Evolutionary conservation across 768 basidiomycete species (phyloP), one percentile per base, ranked within the genome.

Genomic region (Sutorius australiensis): DNA sequence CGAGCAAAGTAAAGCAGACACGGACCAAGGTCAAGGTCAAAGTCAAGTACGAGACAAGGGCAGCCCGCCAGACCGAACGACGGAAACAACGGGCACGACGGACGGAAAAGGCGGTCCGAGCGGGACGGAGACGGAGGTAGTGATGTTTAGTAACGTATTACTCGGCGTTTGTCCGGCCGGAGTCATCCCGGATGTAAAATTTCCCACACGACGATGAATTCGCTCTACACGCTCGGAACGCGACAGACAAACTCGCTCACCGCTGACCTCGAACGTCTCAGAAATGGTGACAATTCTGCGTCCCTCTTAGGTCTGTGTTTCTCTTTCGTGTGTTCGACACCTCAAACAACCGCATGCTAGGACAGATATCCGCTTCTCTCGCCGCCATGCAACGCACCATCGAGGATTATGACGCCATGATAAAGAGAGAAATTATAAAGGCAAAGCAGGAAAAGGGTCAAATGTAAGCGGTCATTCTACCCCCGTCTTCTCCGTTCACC

Each of bases 301-400:
- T 83, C 92, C 16, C 73, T 95, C 32, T 75, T 92, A 76, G 94
- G 94, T 95, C 71, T 73, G 81, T 53, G n/a, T 46, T 30, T 30
- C 27, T 6, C 31, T 0, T 37, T 10, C 14, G 10, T 10, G 1
- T 10, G 27, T 7, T 33, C 16, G 16, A 1, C 30, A n/a, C 9
- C 38, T 34, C 55, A 34, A 9, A 38, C 55, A 52, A 54, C 67
- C 38, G 57, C 60, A 61, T 55, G 72, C 69, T 76, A 95, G 95
- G 95, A 71, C 95, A 98, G 80, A 93, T 99, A 72, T 91, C 92
- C 31, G 94, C 95, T n/a, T 94, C 92, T 9, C 77, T 99, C n/a
- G 83, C 92, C 27, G 94, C 93, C 2, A 86, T 98, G 80, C 86
- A 90, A 46, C 75, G 97, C 52, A 94, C 97, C 49, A 86, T 98